Evolutionary conservation across 1,139 yeast species (phyloP), one percentile per base, ranked within the genome.

Genomic region (Blastobotrys arbuscula): DNA sequence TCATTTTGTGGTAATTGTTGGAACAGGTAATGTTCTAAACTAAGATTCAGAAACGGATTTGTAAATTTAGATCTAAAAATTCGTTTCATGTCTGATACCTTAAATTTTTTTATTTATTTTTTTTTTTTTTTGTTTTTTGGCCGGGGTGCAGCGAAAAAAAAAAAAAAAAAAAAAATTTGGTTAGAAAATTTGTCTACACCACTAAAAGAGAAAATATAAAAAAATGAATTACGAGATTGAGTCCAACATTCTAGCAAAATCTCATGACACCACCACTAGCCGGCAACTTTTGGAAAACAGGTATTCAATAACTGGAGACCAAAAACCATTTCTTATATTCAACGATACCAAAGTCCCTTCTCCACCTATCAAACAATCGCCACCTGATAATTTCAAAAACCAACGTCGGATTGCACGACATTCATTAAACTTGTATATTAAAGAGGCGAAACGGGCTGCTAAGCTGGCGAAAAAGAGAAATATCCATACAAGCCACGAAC

Each of bases 1-100:
- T 48, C 49, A 10, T 38, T 45, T 2, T 71, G 53, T 0, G 92
- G 90, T 68, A 85, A 80, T 26, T 75, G 64, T 46, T 75, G 74
- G 65, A 86, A 92, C 1, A 92, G 69, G 60, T 78, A 84, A 56
- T 86, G 86, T 59, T 94, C 99, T 6, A 89, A 62, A 1, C 97
- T 90, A 12, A 94, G 71, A 61, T 94, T 94, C 44, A 79, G 59
- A 58, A 73, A 80, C 2, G 98, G 97, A 59, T 84, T 77, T n/a
- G 65, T 65, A 1, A 79, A 70, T 0, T 66, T 68, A 12, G 89
- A 78, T 23, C 45, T 36, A 36, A 42, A 46, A 13, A 41, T 37
- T 23, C 49, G 26, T n/a, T 5, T 19, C 24, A 19, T 34, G 3
- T 16, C n/a, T n/a, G n/a, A n/a, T n/a, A n/a, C n/a, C n/a, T n/a